These are phyloP conservation scores for Amauroascus verrucosus DNA, from an alignment of 2,329 filamentous ascomycete species.

Conservation along the genomic window DNA sequence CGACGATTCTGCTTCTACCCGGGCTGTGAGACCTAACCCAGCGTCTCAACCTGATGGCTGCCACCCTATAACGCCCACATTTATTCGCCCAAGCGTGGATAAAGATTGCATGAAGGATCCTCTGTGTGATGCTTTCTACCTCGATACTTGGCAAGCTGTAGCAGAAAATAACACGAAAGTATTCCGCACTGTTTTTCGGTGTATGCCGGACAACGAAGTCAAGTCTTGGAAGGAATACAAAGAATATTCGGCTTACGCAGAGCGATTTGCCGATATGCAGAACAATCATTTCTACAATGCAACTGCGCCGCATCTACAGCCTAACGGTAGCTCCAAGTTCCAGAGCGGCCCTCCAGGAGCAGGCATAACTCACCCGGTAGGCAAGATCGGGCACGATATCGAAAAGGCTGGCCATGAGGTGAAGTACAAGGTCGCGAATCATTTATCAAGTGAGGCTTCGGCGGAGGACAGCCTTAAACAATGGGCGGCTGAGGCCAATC, in stretches of 20 bases:
- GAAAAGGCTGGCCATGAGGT: conserved; percentile 25
- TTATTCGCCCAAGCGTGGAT: conserved; percentile 62
- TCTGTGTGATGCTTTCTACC: conserved; percentile 67
- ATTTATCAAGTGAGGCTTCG: conserved; percentile 16
- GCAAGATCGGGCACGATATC: conserved; percentile 17
- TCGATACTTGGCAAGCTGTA: conserved; percentile 76
- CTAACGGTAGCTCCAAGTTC: conserved; percentile 31
- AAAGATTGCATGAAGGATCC: conserved; percentile 95
- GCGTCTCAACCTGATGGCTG: conserved; percentile 31
- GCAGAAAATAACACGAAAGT: conserved; percentile 94
- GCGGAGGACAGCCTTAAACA: conserved; percentile 29
- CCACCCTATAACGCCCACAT: conserved; percentile 49
- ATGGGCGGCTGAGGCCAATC: conserved; percentile 27
- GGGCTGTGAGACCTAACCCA: background rate
- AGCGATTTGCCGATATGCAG: conserved; percentile 62
- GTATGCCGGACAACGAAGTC: conserved; percentile 93
- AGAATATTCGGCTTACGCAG: conserved; percentile 66
- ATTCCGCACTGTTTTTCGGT: conserved; percentile 86
- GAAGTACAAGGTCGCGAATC: conserved; percentile 24
- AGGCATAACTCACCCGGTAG: conserved; percentile 16
- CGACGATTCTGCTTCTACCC: conserved; percentile 1
- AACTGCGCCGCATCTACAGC: background rate
- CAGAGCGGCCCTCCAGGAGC: conserved; percentile 33
- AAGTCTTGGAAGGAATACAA: conserved; percentile 89
- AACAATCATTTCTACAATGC: conserved; percentile 41